phyloP scores from a whole-genome alignment of 2,329 filamentous ascomycete genomes.

The Didymella sp. region DNA sequence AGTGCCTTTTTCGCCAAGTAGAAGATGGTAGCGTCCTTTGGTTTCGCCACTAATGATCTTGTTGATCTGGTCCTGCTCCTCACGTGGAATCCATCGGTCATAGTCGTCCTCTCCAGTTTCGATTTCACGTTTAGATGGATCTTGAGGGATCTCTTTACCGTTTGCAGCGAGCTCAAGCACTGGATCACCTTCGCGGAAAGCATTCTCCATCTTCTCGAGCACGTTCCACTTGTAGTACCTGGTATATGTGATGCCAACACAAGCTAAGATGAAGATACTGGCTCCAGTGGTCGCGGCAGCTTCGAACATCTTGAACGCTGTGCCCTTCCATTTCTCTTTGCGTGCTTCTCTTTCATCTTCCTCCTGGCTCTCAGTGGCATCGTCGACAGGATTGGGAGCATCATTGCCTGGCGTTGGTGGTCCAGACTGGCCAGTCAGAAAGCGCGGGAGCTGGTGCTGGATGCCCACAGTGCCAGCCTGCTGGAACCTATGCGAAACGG shows the following conservation, averaged over 20 bases:
- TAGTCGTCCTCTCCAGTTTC: conserved; percentile 51
- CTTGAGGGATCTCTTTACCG: conserved; percentile 45
- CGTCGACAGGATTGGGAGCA: conserved; percentile 48
- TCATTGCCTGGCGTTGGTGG: conserved; percentile 48
- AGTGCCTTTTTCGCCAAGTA: conserved; percentile 94
- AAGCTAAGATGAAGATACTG: conserved; percentile 57
- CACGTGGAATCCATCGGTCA: conserved; percentile 80
- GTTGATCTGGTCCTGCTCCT: conserved; percentile 83
- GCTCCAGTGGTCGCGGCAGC: conserved; percentile 59
- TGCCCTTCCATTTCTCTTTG: conserved; percentile 46
- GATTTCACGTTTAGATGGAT: conserved; percentile 29
- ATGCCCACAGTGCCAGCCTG: conserved; percentile 34
- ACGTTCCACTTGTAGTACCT: conserved; percentile 84
- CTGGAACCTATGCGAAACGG: conserved; percentile 27
- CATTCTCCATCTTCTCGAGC: conserved; percentile 88
- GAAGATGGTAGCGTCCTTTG: conserved; percentile 84
- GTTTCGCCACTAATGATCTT: conserved; percentile 77
- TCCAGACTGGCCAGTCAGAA: conserved; percentile 45
- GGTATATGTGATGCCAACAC: conserved; percentile 57
- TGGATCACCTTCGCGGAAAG: conserved; percentile 90
- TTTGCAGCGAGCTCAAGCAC: conserved; percentile 71
- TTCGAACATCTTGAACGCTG: conserved; percentile 61
- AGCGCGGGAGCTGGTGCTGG: conserved; percentile 26
- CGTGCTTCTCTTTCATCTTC: conserved; percentile 31
- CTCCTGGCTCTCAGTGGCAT: conserved; percentile 39